Evolutionary conservation across 2,329 filamentous ascomycete genomes (phyloP), one percentile per base, ranked within the genome.

Genomic region (Tolypocladium sp.): DNA sequence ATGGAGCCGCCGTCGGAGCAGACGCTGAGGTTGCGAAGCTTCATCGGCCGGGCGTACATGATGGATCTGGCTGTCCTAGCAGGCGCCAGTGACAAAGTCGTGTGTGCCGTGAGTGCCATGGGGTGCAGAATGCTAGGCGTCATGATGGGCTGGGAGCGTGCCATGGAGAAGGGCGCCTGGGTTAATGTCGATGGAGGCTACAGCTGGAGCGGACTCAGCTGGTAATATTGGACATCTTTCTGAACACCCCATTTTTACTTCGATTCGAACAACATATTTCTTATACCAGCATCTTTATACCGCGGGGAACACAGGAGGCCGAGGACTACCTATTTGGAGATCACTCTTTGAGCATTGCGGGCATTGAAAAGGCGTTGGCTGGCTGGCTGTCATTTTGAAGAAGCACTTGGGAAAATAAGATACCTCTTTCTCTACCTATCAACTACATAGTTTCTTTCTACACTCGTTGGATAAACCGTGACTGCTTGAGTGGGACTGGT

Each of bases 61-160:
- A 82, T 95, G 73, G 91, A 96, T 73, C 74, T 95, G 59, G 85
- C 88, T 0, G 87, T 95, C 30, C 76, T 95, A 52, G 83, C 86
- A 0, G 78, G 81, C 35, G 82, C 84, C 20, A 85, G 82, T 58
- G 90, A 94, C 70, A 80, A 78, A 15, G 79, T 94, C 9, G 81
- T 96, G 1, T 96, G 91, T 68, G 89, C 86, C 3, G 87, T 92
- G 30, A 90, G 87, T 65, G 84, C 86, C 40, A 83, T 80, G 73
- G 84, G 84, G 0, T 96, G 91, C 70, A 82, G 90, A 27, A 67
- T 95, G 57, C 70, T 95, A 62, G 91, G 84, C 2, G 90, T 96
- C 46, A 92, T 95, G 87, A 85, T 94, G 85, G 91, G 91, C 0
- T 92, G 90, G 89, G 87, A 92, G 42, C 79, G 78, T 37, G 84